These are phyloP conservation scores for Aspergillus sparsus DNA, from an alignment of 495 filamentous ascomycete genomes.

Conservation along the genomic window DNA sequence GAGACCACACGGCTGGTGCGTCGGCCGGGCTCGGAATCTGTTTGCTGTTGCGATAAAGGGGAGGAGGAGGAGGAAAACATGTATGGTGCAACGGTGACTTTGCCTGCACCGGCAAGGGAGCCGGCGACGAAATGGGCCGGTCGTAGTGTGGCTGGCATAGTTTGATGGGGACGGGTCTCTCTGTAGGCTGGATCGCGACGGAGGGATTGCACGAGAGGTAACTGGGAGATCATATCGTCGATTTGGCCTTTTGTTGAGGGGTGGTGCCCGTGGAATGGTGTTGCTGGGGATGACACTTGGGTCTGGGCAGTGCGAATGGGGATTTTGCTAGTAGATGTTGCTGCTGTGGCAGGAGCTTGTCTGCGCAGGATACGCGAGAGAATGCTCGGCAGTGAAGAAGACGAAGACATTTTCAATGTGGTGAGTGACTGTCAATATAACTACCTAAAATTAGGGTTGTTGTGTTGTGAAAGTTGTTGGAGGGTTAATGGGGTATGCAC, in stretches of 20 bases:
- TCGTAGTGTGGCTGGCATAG: constrained; percentile 33
- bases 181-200: constrained; percentile 61
- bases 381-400: background rate
- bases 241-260: constrained; percentile 3
- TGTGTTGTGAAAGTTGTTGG: background rate
- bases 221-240: constrained; percentile 67
- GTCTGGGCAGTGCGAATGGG: constrained; percentile 18
- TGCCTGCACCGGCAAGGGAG: constrained; percentile 64
- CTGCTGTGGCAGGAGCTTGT: background rate
- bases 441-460: background rate
- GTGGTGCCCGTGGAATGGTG: background rate
- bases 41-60: background rate
- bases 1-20: constrained; percentile 31
- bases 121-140: constrained; percentile 44
- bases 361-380: constrained; percentile 11
- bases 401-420: background rate
- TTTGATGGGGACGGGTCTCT: constrained; percentile 68
- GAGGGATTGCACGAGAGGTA: constrained; percentile 68
- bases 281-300: constrained; percentile 16
- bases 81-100: constrained; percentile 75
- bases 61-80: constrained; percentile 43
- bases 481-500: background rate
- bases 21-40: constrained; percentile 34
- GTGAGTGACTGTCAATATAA: background rate
- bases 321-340: background rate